phyloP scores from a whole-genome alignment of 1,139 yeast species.

The Nakaseomyces sp. region DNA sequence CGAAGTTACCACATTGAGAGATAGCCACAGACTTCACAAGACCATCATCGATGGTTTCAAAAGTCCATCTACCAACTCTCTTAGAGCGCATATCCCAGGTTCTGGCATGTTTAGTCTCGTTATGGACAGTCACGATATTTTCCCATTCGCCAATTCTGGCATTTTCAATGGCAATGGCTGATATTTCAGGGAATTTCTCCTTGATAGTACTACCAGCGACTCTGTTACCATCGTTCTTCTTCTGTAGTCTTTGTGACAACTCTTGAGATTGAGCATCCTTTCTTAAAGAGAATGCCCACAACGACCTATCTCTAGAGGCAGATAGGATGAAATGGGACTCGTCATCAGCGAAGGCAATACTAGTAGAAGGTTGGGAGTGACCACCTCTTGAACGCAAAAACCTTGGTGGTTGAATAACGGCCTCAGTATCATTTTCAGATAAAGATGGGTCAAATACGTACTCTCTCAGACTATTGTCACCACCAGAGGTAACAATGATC shows the following conservation, averaged over 20 bases:
- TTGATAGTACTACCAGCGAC: conserved; percentile 45
- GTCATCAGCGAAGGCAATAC: conserved; percentile 68
- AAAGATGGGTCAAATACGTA: conserved; percentile 88
- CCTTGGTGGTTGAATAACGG: conserved; percentile 80
- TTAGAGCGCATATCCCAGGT: conserved; percentile 86
- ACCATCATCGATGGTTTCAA: conserved; percentile 70
- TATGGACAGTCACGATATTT: conserved; percentile 84
- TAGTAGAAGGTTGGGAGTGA: conserved; percentile 83
- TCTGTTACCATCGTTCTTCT: conserved; percentile 46
- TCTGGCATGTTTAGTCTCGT: conserved; percentile 73
- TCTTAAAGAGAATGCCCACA: conserved; percentile 87
- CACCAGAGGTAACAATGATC: conserved; percentile 82
- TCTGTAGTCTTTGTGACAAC: conserved; percentile 68
- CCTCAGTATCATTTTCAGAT: conserved; percentile 47
- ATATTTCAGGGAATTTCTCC: conserved; percentile 67
- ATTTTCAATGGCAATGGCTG: conserved; percentile 62
- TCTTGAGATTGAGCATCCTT: conserved; percentile 97
- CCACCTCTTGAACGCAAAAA: conserved; percentile 92
- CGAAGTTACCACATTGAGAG: conserved; percentile 94
- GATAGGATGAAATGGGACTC: conserved; percentile 79
- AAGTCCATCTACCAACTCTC: conserved; percentile 66
- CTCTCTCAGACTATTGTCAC: conserved; percentile 83
- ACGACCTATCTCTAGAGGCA: conserved; percentile 76
- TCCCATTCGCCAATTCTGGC: conserved; percentile 92
- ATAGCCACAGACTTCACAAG: conserved; percentile 72